Evolutionary conservation across 2,329 filamentous ascomycete genomes (phyloP), one percentile per base, ranked within the genome.

Genomic region (Epichloe brachyelytri): DNA sequence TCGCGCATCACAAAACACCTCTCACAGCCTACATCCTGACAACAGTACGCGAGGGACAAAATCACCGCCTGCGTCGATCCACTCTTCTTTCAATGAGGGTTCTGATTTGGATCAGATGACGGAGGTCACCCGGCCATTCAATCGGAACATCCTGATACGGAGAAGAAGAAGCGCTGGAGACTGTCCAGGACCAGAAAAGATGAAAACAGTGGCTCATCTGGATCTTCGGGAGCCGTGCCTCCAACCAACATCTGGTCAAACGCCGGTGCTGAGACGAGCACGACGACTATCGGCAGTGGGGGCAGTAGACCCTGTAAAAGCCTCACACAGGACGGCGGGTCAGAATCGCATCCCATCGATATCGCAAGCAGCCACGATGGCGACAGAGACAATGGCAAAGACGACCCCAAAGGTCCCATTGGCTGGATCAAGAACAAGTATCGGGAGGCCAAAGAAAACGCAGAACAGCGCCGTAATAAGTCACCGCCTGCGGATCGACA

Each of bases 1-100:
- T 22, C 71, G 64, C 53, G 70, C 65, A 22, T 74, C 72, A 14
- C 74, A 79, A 48, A 63, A 68, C 3, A 69, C 71, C 2, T 66
- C 70, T 34, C 66, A 62, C 57, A 66, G 56, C 56, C 64, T 71
- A 51, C 72, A 74, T 48, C 67, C 72, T 50, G 76, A 66, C 3
- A 63, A 68, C 48, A 63, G 77, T 0, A 64, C 90, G 34, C 82
- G 79, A 56, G 80, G 83, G 0, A 80, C 81, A 55, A 76, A 77
- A 53, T 95, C 88, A 1, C 87, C 87, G 0, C 80, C 86, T 0
- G 80, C 83, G 3, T 95, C 89, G 0, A 74, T 89, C 53, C 81
- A 86, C 58, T 91, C 88, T 30, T 81, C 78, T 0, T 80, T 82
- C 56, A 93, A 91, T 22, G 89, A 94, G 57, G 80, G 83, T 20